phyloP scores from a whole-genome alignment of 2,329 filamentous ascomycete genomes.

The Waltergamsia citrina region DNA sequence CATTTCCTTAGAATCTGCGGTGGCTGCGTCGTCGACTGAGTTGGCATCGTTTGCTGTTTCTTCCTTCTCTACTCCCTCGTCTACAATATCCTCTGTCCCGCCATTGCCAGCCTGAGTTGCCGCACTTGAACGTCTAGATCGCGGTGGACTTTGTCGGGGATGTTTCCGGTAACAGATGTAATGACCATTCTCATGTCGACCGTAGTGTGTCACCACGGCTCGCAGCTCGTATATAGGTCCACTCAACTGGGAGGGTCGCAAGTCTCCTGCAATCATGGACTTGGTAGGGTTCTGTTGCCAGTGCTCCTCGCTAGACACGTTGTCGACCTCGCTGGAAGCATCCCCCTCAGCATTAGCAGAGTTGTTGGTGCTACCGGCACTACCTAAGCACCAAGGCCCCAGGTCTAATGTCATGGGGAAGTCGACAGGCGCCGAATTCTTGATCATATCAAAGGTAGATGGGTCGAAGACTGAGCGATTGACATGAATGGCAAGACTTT shows the following conservation, averaged over 20 bases:
- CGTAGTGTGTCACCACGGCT: conserved; percentile 81
- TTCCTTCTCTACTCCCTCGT: background rate
- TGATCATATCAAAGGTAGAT: conserved; percentile 65
- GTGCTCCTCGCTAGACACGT: conserved; percentile 36
- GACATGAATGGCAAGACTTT: conserved; percentile 75
- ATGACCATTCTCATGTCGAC: conserved; percentile 88
- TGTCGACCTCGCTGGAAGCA: conserved; percentile 1
- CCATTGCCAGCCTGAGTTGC: conserved; percentile 1
- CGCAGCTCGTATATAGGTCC: conserved; percentile 66
- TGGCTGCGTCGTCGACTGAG: too few relatives aligned
- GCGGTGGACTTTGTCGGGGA: conserved; percentile 17
- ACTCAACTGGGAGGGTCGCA: conserved; percentile 36
- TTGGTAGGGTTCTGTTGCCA: conserved; percentile 61
- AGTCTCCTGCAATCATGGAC: conserved; percentile 62
- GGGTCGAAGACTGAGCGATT: conserved; percentile 91
- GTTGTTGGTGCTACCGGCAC: conserved; percentile 17
- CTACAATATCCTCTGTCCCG: conserved; percentile 8
- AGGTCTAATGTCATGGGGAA: conserved; percentile 72
- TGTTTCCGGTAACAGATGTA: conserved; percentile 86
- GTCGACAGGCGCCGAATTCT: conserved; percentile 71
- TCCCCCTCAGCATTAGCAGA: conserved; percentile 1
- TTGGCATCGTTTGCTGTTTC: background rate
- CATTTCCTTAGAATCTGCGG: conserved; percentile 29
- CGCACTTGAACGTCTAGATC: background rate
- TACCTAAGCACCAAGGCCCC: conserved; percentile 76